phyloP scores from a whole-genome alignment of 2,329 filamentous ascomycete genomes.

The Plenodomus biglobosus region DNA sequence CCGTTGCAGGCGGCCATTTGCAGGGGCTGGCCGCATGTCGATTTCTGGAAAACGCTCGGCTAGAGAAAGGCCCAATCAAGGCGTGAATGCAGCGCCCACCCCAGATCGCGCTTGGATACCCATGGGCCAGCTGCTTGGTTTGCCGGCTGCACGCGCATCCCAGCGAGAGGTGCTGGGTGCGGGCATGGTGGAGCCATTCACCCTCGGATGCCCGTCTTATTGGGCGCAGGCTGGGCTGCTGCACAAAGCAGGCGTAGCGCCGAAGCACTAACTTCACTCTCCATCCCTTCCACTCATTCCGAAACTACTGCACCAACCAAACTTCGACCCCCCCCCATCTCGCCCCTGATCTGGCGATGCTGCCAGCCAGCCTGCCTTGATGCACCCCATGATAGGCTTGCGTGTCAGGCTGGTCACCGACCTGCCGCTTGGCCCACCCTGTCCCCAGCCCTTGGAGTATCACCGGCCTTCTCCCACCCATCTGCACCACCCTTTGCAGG shows the following conservation, averaged over 20 bases:
- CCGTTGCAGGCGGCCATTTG: constrained; percentile 20
- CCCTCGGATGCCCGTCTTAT: constrained; percentile 5
- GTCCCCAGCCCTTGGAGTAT: constrained; percentile 16
- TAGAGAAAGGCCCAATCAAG: constrained; percentile 24
- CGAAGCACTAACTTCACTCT: constrained; percentile 19
- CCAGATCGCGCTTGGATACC: constrained; percentile 38
- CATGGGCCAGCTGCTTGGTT: constrained; percentile 37
- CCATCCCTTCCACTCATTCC: constrained; percentile 25
- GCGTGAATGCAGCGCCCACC: constrained; percentile 23
- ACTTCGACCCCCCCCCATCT: constrained; percentile 27
- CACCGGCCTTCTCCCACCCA: constrained; percentile 24
- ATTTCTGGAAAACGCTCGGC: constrained; percentile 42
- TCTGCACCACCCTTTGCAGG: constrained; percentile 15
- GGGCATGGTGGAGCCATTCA: constrained; percentile 19
- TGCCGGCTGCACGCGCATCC: constrained; percentile 33
- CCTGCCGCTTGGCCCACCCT: constrained; percentile 15
- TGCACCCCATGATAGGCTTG: constrained; percentile 6
- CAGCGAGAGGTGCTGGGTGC: constrained; percentile 30
- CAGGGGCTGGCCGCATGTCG: constrained; percentile 28
- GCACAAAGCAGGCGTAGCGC: constrained; percentile 20
- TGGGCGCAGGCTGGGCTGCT: constrained; percentile 9
- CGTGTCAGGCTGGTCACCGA: constrained; percentile 12
- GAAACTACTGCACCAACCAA: constrained; percentile 38
- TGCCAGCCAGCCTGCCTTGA: constrained; percentile 18
- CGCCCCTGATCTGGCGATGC: constrained; percentile 28